Evolutionary conservation across 2,329 filamentous ascomycete species (phyloP).

Genomic region (Hypoxylon sp.): DNA sequence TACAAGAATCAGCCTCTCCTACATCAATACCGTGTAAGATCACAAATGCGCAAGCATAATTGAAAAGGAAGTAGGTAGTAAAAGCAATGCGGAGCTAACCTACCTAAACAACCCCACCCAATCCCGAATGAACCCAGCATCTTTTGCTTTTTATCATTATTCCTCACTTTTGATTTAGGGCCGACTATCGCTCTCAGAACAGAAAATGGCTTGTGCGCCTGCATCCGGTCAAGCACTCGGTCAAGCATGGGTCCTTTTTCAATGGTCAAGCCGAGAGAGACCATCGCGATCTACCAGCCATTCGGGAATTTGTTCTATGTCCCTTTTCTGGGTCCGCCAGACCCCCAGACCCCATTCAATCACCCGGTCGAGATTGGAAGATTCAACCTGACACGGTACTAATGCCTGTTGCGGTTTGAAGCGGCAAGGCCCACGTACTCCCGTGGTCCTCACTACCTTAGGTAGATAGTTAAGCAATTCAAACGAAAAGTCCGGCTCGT

Average conservation of each 20-base stretch:
- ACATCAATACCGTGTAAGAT: slow-evolving; percentile 16
- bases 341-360: slow-evolving; percentile 11
- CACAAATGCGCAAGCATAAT: slow-evolving; percentile 5
- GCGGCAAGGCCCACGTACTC: slow-evolving; percentile 7
- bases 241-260: slow-evolving; percentile 22
- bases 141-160: slow-evolving; percentile 26
- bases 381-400: slow-evolving; percentile 16
- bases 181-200: slow-evolving; percentile 29
- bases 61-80: slow-evolving; percentile 17
- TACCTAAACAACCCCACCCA: slow-evolving; percentile 16
- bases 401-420: slow-evolving; percentile 15
- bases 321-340: slow-evolving; percentile 17
- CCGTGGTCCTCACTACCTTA: too few relatives aligned
- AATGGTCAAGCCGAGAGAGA: slow-evolving; percentile 19
- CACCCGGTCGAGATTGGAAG: slow-evolving; percentile 17
- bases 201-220: slow-evolving; percentile 23
- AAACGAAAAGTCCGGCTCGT: slow-evolving; percentile 11
- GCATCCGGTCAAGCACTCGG: slow-evolving; percentile 34
- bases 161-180: slow-evolving; percentile 27
- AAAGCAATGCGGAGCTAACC: slow-evolving; percentile 32
- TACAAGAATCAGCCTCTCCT: slow-evolving; percentile 12
- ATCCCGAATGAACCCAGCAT: slow-evolving; percentile 26
- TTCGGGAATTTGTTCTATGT: slow-evolving; percentile 20
- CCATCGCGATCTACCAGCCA: slow-evolving; percentile 21
- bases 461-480: slow-evolving; percentile 1